A percentile compares a stretch with the other conserved stretches of the same genome.
Evolutionary conservation across 306 rosid species (phyloP).

Genomic region (Inga laurina): DNA sequence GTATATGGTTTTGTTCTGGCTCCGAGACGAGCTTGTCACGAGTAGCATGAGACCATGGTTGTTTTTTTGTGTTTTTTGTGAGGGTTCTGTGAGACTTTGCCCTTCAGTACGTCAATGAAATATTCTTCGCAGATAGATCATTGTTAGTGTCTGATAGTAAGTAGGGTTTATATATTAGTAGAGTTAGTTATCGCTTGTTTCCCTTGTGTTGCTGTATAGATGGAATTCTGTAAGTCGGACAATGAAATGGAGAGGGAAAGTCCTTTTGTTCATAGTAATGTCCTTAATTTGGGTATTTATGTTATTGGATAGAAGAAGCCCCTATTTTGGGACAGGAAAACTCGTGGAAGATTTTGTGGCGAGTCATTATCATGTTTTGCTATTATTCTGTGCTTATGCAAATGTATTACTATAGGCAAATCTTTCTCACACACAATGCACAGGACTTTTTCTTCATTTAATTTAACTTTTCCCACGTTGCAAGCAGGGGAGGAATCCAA

Average conservation of each 20-base stretch:
- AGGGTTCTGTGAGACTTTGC: constrained; percentile 55
- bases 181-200: constrained; percentile 47
- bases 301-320: constrained; percentile 19
- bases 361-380: neutral
- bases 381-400: neutral
- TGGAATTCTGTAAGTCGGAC: constrained; percentile 59
- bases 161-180: constrained; percentile 47
- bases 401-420: too few relatives aligned
- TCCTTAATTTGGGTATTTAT: constrained; percentile 21
- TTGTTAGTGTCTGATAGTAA: constrained; percentile 43
- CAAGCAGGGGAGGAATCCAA: too few relatives aligned
- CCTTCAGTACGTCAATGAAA: constrained; percentile 47
- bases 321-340: constrained; percentile 11
- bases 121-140: constrained; percentile 52
- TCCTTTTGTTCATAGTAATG: constrained; percentile 54
- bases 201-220: constrained; percentile 43
- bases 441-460: too few relatives aligned
- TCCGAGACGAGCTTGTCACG: constrained; percentile 44
- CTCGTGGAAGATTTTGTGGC: neutral
- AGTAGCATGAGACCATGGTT: constrained; percentile 55
- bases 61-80: constrained; percentile 34
- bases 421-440: too few relatives aligned
- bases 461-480: too few relatives aligned
- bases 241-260: constrained; percentile 18
- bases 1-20: constrained; percentile 58